Percentiles rank a stretch among this genome's conserved stretches.
Conservation (phyloP, 352 stramenopile species). For the Globisporangium heterothallicum region DNA sequence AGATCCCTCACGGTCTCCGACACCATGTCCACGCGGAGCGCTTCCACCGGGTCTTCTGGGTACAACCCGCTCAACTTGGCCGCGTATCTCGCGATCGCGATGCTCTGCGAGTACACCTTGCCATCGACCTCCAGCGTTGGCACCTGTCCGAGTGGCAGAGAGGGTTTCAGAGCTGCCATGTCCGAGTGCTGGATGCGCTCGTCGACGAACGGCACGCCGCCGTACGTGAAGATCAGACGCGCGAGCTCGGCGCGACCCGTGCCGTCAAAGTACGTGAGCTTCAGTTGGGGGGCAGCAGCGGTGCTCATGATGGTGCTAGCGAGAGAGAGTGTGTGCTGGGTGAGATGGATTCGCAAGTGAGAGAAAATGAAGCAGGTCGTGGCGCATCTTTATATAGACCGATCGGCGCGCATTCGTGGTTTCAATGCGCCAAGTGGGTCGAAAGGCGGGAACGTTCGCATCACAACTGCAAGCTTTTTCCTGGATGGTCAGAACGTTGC, state of each 20-base stretch:
- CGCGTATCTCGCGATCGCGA: conserved; percentile 42
- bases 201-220: conserved; percentile 47
- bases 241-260: conserved; percentile 42
- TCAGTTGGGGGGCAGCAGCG: no score
- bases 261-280: conserved; percentile 50
- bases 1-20: conserved; percentile 37
- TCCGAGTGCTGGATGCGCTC: conserved; percentile 24
- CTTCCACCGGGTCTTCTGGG: conserved; percentile 16
- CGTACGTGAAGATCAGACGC: conserved; percentile 38
- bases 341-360: no score
- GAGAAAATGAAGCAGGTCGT: no score
- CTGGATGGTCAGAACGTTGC: no score
- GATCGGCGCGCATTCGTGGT: no score
- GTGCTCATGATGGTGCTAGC: no score
- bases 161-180: conserved; percentile 37
- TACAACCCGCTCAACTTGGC: conserved; percentile 41
- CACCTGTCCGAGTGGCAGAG: conserved; percentile 39
- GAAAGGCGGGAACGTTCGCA: no score
- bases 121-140: conserved; percentile 48
- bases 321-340: no score
- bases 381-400: no score
- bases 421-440: no score
- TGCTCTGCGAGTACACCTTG: conserved; percentile 39
- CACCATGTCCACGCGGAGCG: conserved; percentile 39
- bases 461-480: no score